A percentile compares a stretch with the other conserved stretches of the same genome.
phyloP scores from a whole-genome alignment of 2,329 filamentous ascomycete genomes.

The Cladophialophora chaetospira region DNA sequence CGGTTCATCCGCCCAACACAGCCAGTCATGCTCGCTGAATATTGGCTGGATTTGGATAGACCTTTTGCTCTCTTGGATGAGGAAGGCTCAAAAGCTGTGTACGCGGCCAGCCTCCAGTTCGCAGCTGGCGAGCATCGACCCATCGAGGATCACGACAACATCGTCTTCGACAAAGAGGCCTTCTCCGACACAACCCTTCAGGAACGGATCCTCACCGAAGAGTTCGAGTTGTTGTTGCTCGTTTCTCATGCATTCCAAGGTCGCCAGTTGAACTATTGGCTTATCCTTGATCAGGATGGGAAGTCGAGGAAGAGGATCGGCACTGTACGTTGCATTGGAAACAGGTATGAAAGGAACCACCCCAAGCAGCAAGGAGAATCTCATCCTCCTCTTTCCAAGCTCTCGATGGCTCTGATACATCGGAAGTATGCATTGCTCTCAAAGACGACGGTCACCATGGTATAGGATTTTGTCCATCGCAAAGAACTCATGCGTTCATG shows the following conservation, averaged over 20 bases:
- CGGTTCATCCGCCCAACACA: constrained; percentile 2
- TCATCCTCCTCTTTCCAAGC: no score
- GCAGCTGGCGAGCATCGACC: not conserved
- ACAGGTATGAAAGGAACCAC: not conserved
- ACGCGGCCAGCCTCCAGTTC: not conserved
- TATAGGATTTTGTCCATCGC: no score
- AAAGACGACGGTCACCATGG: constrained; percentile 2
- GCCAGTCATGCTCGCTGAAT: not conserved
- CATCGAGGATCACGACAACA: not conserved
- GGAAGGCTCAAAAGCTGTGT: not conserved
- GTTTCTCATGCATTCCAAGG: constrained; percentile 3
- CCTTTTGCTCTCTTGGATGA: not conserved
- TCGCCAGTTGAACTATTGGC: constrained; percentile 5
- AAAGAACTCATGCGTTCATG: no score
- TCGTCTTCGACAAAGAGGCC: constrained; percentile 1
- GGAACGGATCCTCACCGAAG: not conserved
- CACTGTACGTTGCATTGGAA: not conserved
- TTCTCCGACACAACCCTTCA: constrained; percentile 1
- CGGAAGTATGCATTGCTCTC: not conserved
- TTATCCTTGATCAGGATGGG: not conserved
- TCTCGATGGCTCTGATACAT: not conserved
- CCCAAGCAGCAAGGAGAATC: not conserved
- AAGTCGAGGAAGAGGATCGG: not conserved
- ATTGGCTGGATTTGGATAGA: not conserved
- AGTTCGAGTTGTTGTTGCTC: not conserved